Conservation (phyloP, 495 filamentous ascomycete species). For the Tuber brumale region DNA sequence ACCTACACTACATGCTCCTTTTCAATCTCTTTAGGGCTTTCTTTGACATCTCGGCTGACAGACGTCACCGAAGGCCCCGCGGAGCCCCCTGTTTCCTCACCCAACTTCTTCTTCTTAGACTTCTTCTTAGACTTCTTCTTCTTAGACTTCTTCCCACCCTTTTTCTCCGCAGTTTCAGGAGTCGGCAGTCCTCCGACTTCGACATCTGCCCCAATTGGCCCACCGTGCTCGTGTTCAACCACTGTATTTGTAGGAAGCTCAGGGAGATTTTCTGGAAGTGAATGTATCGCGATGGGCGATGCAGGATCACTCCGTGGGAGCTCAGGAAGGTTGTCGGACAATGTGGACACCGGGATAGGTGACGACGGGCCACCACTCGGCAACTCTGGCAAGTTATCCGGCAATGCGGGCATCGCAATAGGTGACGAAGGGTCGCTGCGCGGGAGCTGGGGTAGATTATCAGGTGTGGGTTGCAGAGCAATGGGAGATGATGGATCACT, state of each 20-base stretch:
- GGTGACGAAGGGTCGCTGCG: conserved; percentile 21
- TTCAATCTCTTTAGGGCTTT: background rate
- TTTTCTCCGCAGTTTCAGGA: background rate
- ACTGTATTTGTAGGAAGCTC: background rate
- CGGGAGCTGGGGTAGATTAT: conserved; percentile 24
- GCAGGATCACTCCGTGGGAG: conserved; percentile 10
- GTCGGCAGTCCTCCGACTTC: background rate
- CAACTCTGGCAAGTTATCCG: conserved; percentile 6
- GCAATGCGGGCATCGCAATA: background rate
- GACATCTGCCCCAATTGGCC: background rate
- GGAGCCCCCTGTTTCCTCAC: background rate
- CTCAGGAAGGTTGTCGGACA: conserved; percentile 15
- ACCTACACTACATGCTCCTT: background rate
- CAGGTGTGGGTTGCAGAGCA: background rate
- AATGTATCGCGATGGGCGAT: background rate
- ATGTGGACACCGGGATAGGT: background rate
- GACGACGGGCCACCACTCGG: background rate
- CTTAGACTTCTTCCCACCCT: background rate
- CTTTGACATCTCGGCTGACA: background rate
- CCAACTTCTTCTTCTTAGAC: background rate
- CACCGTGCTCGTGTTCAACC: background rate
- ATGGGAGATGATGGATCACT: conserved; percentile 3
- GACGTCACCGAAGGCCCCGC: background rate
- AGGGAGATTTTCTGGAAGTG: background rate
- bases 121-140: background rate